Evolutionary conservation across 2,329 filamentous ascomycete genomes (phyloP), one percentile per base, ranked within the genome.

Genomic region (Bipolaris cookei): DNA sequence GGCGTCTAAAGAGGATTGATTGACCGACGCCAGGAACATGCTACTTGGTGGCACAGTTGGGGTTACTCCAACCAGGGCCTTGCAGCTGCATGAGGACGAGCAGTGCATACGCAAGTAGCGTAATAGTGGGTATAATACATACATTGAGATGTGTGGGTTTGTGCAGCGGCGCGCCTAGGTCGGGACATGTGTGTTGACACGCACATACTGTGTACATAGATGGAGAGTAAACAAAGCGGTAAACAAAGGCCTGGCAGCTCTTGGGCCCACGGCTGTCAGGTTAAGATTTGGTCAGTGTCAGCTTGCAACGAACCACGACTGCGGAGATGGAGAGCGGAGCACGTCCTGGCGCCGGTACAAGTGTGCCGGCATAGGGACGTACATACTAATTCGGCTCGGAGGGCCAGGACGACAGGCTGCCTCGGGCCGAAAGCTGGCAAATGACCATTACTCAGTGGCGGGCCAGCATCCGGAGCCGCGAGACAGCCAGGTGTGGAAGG

Each of bases 261-360:
- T 20, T 43, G 37, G 44, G 16, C 28, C 37, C 34, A 41, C 37
- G 23, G 39, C 34, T 41, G 52, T 61, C 54, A 53, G 61, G 48
- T 66, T 66, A 64, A 64, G 62, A 63, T 61, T 57, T 65, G 66
- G 64, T 66, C 66, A 68, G 65, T 68, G 64, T 48, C n/a, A 34
- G 55, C 58, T 47, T 56, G 55, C 50, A 28, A 55, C 48, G 60
- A 57, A 57, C 63, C 65, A 64, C 46, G 59, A 54, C 59, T 44
- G 60, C 57, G 64, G 63, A 61, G 58, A 61, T 59, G 61, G 56
- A 30, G 51, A 53, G 34, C 21, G 42, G 32, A 64, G 58, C 59
- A 63, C 54, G 62, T 58, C 49, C 62, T 61, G 55, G 63, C 54
- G 59, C 45, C 44, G 38, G 59, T 28, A 28, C 61, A 63, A 61